Base-by-base conservation (phyloP, 306 rosid genomes). In the Lablab purpureus region DNA sequence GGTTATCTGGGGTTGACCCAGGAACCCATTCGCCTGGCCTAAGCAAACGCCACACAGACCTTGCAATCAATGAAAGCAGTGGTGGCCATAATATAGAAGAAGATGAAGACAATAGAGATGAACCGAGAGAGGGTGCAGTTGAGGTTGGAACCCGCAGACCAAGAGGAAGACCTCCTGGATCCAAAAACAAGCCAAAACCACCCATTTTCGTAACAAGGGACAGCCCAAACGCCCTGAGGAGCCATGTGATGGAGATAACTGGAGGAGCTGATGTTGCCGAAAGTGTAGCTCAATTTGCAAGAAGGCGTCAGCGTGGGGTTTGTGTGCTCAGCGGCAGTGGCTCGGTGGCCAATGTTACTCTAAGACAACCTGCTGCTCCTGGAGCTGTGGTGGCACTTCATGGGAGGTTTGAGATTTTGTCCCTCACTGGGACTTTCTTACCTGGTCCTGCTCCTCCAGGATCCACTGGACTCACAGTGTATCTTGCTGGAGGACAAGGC, bases 381-480 rank as follows among this genome's bases (percentile, higher is more conserved):
- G 97, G 93, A 1, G 88, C 97, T 0, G 94, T 90, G 7, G 93
- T 96, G 18, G 94, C 93, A 2, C 94, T 96, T 18, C 97, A 93
- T 46, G 99, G 99, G 10, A 88, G 98, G 83, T 96, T 96, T 34
- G 99, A 96, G 85, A 96, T 96, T 78, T 74, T 93, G 0, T 90
- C 97, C 22, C 78, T 96, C 4, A 91, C 93, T 0, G 99, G 99
- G 2, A 89, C 98, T 0, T 93, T 96, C 52, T 83, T 96, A 0
- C 99, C 99, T 0, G 99, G 98, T 0, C 98, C 98, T 1, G 89
- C 96, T 47, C 99, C 96, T 4, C 98, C 94, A 0, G 98, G 99
- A 0, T 85, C 96, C 0, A 96, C 94, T 0, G 98, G 99, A 4
- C 87, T 96, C 4, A 96, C 98, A 0, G 97, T 96, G 10, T 93